These are phyloP conservation scores for Pythium scleroteichum DNA, from an alignment of 352 stramenopile genomes.

Conservation along the genomic window DNA sequence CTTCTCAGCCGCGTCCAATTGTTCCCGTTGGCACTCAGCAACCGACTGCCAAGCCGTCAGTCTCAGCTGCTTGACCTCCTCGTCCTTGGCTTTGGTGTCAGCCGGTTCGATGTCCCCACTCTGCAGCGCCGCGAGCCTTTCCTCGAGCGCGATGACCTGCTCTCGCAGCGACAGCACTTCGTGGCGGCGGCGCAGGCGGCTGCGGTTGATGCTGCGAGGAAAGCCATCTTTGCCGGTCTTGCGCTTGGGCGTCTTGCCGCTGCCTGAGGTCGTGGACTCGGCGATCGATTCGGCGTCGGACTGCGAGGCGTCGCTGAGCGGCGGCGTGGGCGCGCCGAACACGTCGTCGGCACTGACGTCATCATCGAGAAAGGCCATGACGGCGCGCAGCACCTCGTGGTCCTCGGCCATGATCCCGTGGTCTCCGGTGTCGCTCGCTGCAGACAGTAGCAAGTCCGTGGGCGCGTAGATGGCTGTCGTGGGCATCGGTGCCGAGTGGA, in stretches of 20 bases:
- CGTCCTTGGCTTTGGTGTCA: neutral
- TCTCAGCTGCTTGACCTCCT: slow-evolving; percentile 7
- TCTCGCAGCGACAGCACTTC: slow-evolving; percentile 30
- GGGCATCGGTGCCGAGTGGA: too few relatives aligned
- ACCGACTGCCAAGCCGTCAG: slow-evolving; percentile 9
- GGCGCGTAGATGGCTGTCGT: too few relatives aligned
- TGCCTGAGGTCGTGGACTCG: neutral
- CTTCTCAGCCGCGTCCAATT: neutral
- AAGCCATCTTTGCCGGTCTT: neutral
- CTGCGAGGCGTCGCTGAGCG: neutral
- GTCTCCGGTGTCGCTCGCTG: too few relatives aligned
- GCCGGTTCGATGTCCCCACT: neutral
- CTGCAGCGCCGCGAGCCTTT: slow-evolving; percentile 25
- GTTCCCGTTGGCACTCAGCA: slow-evolving; percentile 6
- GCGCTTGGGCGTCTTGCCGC: neutral
- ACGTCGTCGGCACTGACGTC: neutral
- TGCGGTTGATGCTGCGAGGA: slow-evolving; percentile 12
- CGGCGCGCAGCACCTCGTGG: slow-evolving; percentile 13
- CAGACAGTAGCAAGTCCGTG: too few relatives aligned
- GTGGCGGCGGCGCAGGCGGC: slow-evolving; percentile 37
- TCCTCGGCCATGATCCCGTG: slow-evolving; percentile 10
- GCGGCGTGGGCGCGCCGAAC: neutral
- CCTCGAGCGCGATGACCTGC: slow-evolving; percentile 30
- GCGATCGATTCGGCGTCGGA: slow-evolving; percentile 9
- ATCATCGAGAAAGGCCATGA: slow-evolving; percentile 15